Evolutionary conservation across 345 rosid genomes (phyloP), one percentile per base, ranked within the genome.

Genomic region (Gynandropsis gynandra): DNA sequence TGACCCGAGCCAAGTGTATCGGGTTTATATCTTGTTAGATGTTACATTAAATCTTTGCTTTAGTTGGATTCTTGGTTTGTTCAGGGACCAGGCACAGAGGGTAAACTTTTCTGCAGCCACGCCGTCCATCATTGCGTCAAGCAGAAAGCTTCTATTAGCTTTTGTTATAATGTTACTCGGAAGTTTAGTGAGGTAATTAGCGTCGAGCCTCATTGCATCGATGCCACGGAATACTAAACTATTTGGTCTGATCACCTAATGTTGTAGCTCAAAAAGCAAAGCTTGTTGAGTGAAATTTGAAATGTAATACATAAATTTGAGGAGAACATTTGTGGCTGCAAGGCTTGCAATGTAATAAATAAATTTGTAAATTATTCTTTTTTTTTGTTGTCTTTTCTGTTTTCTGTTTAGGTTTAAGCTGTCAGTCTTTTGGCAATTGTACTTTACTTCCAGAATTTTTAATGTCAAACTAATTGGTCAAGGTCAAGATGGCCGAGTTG

Each of bases 401-500:
- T n/a, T n/a, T n/a, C n/a, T n/a, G n/a, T n/a, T n/a, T n/a, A n/a
- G n/a, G 5, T 24, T 5, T 24, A 5, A 24, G 29, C 4, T 24
- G 29, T n/a, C n/a, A n/a, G n/a, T n/a, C n/a, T n/a, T n/a, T n/a
- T n/a, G n/a, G n/a, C n/a, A n/a, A n/a, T n/a, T n/a, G n/a, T n/a
- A n/a, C n/a, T n/a, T n/a, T n/a, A n/a, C n/a, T n/a, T n/a, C n/a
- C n/a, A n/a, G n/a, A n/a, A 5, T 24, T 24, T 24, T 24, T 2
- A 5, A 24, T 24, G 29, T 24, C 5, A 24, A 2, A 24, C 29
- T 24, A 24, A 24, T 24, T 24, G 2, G 5, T 2, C 5, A 24
- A 24, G 5, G 95, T 82, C 95, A 86, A 80, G 89, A 81, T 87
- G 89, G 95, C 87, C 89, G 86, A 83, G 92, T 80, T 83, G 89